Conservation (phyloP, 2,329 filamentous ascomycete species). For the Cladophialophora chaetospira region DNA sequence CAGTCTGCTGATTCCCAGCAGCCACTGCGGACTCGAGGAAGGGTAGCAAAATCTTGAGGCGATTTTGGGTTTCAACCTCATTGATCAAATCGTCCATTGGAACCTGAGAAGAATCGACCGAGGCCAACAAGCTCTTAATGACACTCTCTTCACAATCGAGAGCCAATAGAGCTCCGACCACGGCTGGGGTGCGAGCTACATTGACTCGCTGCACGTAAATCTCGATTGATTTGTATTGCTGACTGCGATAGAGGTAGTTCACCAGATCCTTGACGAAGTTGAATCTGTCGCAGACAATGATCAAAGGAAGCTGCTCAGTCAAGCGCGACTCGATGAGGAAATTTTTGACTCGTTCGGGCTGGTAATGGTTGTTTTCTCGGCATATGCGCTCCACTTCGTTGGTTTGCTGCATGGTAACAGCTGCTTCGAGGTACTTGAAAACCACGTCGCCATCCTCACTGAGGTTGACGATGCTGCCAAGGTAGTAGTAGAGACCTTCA, state of each 20-base stretch:
- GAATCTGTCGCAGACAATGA: constrained; percentile 99
- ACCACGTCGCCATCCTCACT: constrained; percentile 93
- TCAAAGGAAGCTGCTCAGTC: constrained; percentile 88
- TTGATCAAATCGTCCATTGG: constrained; percentile 91
- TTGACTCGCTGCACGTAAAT: constrained; percentile 98
- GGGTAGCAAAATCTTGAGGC: constrained; percentile 89
- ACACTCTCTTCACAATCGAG: constrained; percentile 96
- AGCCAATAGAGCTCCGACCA: constrained; percentile 89
- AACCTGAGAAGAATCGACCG: constrained; percentile 79
- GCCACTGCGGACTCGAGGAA: constrained; percentile 93
- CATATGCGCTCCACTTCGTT: constrained; percentile 97
- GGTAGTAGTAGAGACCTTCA: constrained; percentile 96
- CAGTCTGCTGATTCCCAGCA: constrained; percentile 90
- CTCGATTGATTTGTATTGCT: constrained; percentile 98
- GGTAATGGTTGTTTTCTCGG: constrained; percentile 86
- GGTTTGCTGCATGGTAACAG: constrained; percentile 88
- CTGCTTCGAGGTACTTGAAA: constrained; percentile 99
- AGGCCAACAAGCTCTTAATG: constrained; percentile 87
- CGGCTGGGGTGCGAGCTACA: constrained; percentile 83
- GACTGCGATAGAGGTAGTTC: constrained; percentile 96
- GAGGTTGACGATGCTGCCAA: constrained; percentile 96
- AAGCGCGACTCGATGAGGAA: constrained; percentile 96
- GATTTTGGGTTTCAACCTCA: constrained; percentile 94
- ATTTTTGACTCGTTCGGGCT: constrained; percentile 96
- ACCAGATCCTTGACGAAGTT: constrained; percentile 98